Evolutionary conservation across 768 basidiomycete genomes (phyloP).

Genomic region (Leccinum subgranulosum): DNA sequence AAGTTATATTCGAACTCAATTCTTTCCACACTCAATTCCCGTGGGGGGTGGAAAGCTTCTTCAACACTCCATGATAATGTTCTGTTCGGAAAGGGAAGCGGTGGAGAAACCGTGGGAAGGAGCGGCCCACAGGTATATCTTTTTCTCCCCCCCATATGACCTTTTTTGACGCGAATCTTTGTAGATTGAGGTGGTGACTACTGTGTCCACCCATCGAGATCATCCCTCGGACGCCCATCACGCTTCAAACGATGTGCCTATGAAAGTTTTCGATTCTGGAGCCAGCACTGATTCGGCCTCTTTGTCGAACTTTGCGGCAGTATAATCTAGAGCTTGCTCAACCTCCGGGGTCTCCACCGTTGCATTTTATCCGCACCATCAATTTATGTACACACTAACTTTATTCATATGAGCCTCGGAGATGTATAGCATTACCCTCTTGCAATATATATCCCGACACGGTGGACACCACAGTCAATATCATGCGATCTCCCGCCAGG

Average conservation of each 20-base stretch:
- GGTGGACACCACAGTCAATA: background rate
- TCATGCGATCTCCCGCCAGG: background rate
- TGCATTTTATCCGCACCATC: background rate
- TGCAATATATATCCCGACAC: background rate
- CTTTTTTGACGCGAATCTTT: background rate
- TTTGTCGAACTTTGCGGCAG: background rate
- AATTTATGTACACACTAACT: background rate
- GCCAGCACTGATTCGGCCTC: background rate
- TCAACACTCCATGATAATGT: conserved; percentile 1
- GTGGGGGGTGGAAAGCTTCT: conserved; percentile 19
- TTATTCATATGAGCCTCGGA: background rate
- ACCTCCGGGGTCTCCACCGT: background rate
- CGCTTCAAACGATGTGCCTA: background rate
- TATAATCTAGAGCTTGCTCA: background rate
- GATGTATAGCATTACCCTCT: background rate
- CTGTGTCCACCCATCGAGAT: background rate
- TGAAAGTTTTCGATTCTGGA: background rate
- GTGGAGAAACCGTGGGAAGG: background rate
- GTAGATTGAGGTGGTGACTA: background rate
- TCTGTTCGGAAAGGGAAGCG: background rate
- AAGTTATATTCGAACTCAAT: conserved; percentile 27
- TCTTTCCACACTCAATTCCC: conserved; percentile 22
- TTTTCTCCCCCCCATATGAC: background rate
- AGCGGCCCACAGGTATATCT: conserved; percentile 4
- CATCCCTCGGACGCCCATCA: background rate